Evolutionary conservation across 2,329 filamentous ascomycete species (phyloP), one percentile per base, ranked within the genome.

Genomic region (Monascus ruber): DNA sequence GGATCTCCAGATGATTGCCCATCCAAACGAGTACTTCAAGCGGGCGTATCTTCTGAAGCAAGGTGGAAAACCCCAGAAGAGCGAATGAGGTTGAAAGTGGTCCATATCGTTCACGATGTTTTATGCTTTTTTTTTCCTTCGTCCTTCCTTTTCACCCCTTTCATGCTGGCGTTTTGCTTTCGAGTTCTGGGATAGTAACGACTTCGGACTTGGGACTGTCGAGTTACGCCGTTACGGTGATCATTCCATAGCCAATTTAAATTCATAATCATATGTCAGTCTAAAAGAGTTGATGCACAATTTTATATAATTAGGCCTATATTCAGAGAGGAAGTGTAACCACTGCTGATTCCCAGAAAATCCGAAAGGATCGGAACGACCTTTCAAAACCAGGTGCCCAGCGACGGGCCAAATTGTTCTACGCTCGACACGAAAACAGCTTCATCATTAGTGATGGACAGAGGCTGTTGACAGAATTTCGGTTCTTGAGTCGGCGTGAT

Each of bases 11-110:
- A 96, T 89, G 0, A 94, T 98, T 56, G 81, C 94, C 24, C 91
- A 98, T 64, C 91, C 91, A 7, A 98, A 98, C 60, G 88, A 89
- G 48, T 98, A 95, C 64, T 98, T 96, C 64, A 95, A 94, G 72
- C 75, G 89, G 40, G 94, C 87, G 59, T 96, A 86, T 61, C 55
- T 93, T 50, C 67, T 98, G 44, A 94, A 87, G 69, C 85, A 91
- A 58, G 62, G 93, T 25, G 79, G 69, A 2, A 77, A 71, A 45
- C 49, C 57, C 26, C 60, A 10, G 28, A 17, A 17, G 17, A 17
- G 3, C 17, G 17, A 17, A 17, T 17, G 17, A 17, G 17, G 17
- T 17, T 17, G 17, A 17, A 17, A 17, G 17, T 17, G 17, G 17
- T 17, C 17, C 17, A 17, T 17, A 17, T 17, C 17, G 17, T 17